Conservation (phyloP, 2,329 filamentous ascomycete species). For the Stenocarpella maydis region DNA sequence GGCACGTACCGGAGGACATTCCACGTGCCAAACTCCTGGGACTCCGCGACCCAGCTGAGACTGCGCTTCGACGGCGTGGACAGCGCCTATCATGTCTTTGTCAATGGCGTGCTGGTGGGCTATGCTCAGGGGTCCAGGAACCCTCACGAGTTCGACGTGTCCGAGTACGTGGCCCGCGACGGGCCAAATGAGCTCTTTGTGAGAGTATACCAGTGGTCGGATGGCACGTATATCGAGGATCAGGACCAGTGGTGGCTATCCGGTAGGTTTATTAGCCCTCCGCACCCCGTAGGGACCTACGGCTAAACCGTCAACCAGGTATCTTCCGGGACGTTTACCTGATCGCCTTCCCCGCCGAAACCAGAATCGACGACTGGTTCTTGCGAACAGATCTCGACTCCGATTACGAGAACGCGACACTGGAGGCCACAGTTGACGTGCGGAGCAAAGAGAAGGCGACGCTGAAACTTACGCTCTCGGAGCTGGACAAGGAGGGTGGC, state of each 20-base stretch:
- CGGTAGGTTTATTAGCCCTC: slow-evolving; percentile 45
- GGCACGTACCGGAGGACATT: slow-evolving; percentile 69
- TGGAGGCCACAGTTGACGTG: slow-evolving; percentile 59
- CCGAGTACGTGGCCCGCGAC: slow-evolving; percentile 50
- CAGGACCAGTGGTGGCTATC: slow-evolving; percentile 76
- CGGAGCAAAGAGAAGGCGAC: slow-evolving; percentile 45
- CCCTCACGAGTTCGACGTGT: slow-evolving; percentile 74
- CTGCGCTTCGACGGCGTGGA: slow-evolving; percentile 77
- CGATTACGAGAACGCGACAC: slow-evolving; percentile 57
- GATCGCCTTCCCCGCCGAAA: slow-evolving; percentile 60
- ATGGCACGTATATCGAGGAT: slow-evolving; percentile 75
- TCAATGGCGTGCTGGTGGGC: slow-evolving; percentile 70
- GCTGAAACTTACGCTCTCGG: slow-evolving; percentile 54
- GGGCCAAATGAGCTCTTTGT: slow-evolving; percentile 65
- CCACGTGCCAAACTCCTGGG: slow-evolving; percentile 57
- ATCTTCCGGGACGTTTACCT: slow-evolving; percentile 75
- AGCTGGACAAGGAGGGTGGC: slow-evolving; percentile 48
- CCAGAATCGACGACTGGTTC: slow-evolving; percentile 65
- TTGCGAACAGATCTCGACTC: slow-evolving; percentile 62
- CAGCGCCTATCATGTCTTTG: slow-evolving; percentile 73
- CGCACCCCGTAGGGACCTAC: neutral
- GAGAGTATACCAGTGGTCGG: slow-evolving; percentile 75
- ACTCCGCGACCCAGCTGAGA: slow-evolving; percentile 58
- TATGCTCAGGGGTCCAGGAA: slow-evolving; percentile 76
- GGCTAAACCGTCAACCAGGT: slow-evolving; percentile 42